Base-by-base conservation (phyloP, 2,329 filamentous ascomycete genomes). In the Ascochyta rabiei region DNA sequence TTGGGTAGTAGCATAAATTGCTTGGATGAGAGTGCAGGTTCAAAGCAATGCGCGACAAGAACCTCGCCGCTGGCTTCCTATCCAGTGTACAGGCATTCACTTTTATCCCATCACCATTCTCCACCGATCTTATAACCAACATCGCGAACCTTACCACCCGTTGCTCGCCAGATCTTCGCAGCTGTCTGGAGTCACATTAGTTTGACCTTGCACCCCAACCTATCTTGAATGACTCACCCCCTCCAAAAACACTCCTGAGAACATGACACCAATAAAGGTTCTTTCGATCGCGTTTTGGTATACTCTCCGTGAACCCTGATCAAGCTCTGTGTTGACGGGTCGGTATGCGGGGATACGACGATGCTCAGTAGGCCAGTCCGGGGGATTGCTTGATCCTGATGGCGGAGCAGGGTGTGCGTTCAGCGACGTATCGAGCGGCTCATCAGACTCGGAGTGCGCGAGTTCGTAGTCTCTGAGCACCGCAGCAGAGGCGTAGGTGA, bases 71-170 rank as follows among this genome's bases (percentile, higher is more conserved):
- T 4, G 16, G 7, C 2, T n/a, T 38, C 4, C 19, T 16, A 38
- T 6, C 16, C 33, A 16, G 4, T 2, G 21, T 23, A 6, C 21
- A 23, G 21, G 21, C 21, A 23, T 23, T 6, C 21, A 23, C 21
- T 6, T 23, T 4, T 23, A 23, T 4, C 21, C 21, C 21, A 30
- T 67, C 51, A 81, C 66, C 75, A 82, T 66, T 86, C 83, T 12
- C 83, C 83, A 10, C 84, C 83, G 52, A 86, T 70, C 28, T 79
- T 76, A 61, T 83, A 84, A 28, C 75, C 75, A 45, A 84, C 68
- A 55, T 80, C 74, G 63, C 81, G 81, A 9, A 83, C 55, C 54
- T 68, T 79, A 0, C 82, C 82, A 2, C 77, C 73, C 0, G 82
- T 84, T 5, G 68, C 69, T n/a, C 78, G 69, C 83, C 83, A 86